These are phyloP conservation scores for Boletus pseudo-olivaceus DNA, from an alignment of 768 basidiomycete species.

Conservation along the genomic window DNA sequence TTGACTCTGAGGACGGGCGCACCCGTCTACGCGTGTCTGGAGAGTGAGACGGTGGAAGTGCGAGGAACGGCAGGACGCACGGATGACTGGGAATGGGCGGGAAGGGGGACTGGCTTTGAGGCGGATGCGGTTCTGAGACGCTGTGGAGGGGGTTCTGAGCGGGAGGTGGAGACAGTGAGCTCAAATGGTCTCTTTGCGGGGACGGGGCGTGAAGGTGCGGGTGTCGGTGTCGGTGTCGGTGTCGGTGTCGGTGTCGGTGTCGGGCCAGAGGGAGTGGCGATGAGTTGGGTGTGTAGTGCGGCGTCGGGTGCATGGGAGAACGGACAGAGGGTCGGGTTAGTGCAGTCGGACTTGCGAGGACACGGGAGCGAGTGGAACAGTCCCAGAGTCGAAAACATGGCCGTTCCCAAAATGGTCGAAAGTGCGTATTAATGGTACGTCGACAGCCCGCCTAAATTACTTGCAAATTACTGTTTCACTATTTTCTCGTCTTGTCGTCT, in stretches of 20 bases:
- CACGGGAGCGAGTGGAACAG: conserved; percentile 60
- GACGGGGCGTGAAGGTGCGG: conserved; percentile 23
- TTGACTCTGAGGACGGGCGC: conserved; percentile 63
- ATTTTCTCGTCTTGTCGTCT: neutral
- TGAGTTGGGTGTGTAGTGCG: conserved; percentile 25
- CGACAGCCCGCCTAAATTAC: too few species aligned
- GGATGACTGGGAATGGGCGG: conserved; percentile 37
- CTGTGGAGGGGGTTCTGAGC: conserved; percentile 58
- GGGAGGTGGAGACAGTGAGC: conserved; percentile 18
- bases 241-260: neutral
- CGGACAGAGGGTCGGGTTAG: conserved; percentile 51
- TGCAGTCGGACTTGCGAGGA: conserved; percentile 51
- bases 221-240: too few species aligned
- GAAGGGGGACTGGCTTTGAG: conserved; percentile 41
- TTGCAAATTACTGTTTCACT: neutral
- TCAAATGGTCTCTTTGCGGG: conserved; percentile 51
- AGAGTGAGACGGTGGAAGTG: neutral
- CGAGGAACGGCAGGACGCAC: conserved; percentile 9
- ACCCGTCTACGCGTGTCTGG: conserved; percentile 41
- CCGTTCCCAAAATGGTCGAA: too few species aligned
- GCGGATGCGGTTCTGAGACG: conserved; percentile 51
- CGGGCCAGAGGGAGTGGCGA: conserved; percentile 11
- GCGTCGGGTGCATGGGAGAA: conserved; percentile 58
- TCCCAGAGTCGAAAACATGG: conserved; percentile 62
- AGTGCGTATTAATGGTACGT: too few species aligned